Percentiles rank a stretch among this genome's conserved stretches.
These are phyloP conservation scores for Nemania serpens DNA, from an alignment of 2,329 filamentous ascomycete species.

Conservation along the genomic window DNA sequence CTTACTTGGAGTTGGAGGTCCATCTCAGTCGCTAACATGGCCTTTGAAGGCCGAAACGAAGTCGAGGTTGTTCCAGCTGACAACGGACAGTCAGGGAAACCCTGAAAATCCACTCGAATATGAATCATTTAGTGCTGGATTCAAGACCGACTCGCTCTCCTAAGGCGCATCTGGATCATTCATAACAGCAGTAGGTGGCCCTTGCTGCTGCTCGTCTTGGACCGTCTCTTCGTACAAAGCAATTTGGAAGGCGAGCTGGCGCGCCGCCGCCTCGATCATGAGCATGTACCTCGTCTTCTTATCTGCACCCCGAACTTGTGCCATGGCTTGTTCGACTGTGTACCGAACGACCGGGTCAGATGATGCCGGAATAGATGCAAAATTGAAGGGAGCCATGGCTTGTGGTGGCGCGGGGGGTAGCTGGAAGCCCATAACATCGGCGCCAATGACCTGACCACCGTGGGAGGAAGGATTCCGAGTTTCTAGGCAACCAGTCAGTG, in stretches of 20 bases:
- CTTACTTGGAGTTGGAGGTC: neutral
- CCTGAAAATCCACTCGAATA: neutral
- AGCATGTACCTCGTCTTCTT: slow-evolving; percentile 53
- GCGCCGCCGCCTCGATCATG: slow-evolving; percentile 58
- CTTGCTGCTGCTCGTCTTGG: slow-evolving; percentile 39
- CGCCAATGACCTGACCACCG: slow-evolving; percentile 37
- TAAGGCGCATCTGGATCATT: slow-evolving; percentile 37
- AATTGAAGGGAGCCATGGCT: slow-evolving; percentile 41
- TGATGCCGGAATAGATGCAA: slow-evolving; percentile 40
- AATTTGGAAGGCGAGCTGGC: slow-evolving; percentile 59
- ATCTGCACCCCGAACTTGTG: slow-evolving; percentile 50
- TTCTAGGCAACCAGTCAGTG: slow-evolving; percentile 42
- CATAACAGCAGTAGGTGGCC: slow-evolving; percentile 33
- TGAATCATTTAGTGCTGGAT: neutral
- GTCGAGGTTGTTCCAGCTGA: neutral
- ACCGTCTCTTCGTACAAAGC: slow-evolving; percentile 54
- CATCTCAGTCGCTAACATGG: neutral
- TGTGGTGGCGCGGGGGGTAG: slow-evolving; percentile 38
- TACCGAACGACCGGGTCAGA: slow-evolving; percentile 48
- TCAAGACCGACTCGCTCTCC: neutral
- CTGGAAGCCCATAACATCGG: slow-evolving; percentile 38
- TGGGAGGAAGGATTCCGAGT: slow-evolving; percentile 50
- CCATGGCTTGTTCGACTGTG: slow-evolving; percentile 53
- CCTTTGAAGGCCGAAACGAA: neutral
- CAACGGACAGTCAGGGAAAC: neutral